Evolutionary conservation across 805 yeast species (phyloP), one percentile per base, ranked within the genome.

Genomic region (Candida morakotiae): DNA sequence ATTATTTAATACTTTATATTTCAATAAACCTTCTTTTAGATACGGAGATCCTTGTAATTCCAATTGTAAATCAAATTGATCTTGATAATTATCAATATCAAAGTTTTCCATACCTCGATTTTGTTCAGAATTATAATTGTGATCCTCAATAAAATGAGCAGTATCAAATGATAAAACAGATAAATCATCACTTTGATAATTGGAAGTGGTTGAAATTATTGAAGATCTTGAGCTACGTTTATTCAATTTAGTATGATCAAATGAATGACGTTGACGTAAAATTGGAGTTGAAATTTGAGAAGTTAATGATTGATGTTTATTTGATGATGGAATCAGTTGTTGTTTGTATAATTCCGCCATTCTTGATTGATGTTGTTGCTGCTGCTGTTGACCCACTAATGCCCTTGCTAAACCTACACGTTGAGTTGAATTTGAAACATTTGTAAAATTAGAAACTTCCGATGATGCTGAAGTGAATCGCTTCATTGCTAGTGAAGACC

Each of bases 31-130:
- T 58, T 83, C 91, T 52, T 83, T 81, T 39, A 80, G 69, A 77
- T 86, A 83, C 1, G 93, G 91, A 1, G 89, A 79, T 1, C 91
- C 91, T 36, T 71, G 71, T 31, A 78, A 63, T 49, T 81, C 88
- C 40, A 82, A 62, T 26, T 74, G 75, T 45, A 75, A 67, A 55
- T 82, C 87, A 40, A 69, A 71, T 22, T 70, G 70, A 45, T 65
- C 74, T 45, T 67, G 71, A 48, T 58, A 68, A 38, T 66, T 65
- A 28, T 60, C 57, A 11, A 62, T 60, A 42, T 65, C 56, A 35
- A 67, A 68, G 38, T 62, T 55, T 34, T 67, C 70, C 37, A 63
- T 42, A 30, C 52, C 55, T 9, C 41, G 55, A 11, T 26, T 36
- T 11, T 10, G 8, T n/a, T n/a, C n/a, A 11, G 26, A 7, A 6